phyloP scores from a whole-genome alignment of 2,329 filamentous ascomycete species.

The Coniochaeta hoffmannii region DNA sequence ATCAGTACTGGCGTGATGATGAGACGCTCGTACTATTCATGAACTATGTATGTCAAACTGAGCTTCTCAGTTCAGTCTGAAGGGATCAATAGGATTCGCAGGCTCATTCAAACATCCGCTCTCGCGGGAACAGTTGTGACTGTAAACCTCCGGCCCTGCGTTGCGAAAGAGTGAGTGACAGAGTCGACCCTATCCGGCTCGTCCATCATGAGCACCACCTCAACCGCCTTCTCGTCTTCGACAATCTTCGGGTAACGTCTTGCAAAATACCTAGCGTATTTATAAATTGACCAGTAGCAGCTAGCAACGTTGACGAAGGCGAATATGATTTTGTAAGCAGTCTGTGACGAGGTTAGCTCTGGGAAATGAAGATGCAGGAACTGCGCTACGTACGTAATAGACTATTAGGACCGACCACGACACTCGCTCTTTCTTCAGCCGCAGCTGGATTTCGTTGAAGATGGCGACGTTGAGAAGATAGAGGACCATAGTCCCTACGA shows the following conservation, averaged over 20 bases:
- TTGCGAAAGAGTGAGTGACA: neutral
- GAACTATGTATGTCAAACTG: too few relatives aligned
- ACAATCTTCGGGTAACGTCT: conserved; percentile 37
- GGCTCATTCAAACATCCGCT: too few relatives aligned
- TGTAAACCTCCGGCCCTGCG: neutral
- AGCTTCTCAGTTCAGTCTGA: too few relatives aligned
- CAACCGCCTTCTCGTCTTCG: conserved; percentile 27
- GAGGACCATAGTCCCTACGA: conserved; percentile 28
- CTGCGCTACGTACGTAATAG: conserved; percentile 24
- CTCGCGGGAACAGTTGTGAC: too few relatives aligned
- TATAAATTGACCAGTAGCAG: conserved; percentile 32
- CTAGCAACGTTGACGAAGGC: conserved; percentile 34
- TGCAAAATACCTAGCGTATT: conserved; percentile 38
- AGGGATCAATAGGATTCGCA: too few relatives aligned
- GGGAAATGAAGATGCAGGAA: too few relatives aligned
- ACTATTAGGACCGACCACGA: conserved; percentile 25
- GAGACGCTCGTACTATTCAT: too few relatives aligned
- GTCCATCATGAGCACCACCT: conserved; percentile 12
- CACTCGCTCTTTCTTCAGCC: conserved; percentile 33
- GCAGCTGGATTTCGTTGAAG: conserved; percentile 41
- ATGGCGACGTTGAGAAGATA: conserved; percentile 34
- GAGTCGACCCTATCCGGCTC: neutral
- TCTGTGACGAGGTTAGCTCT: conserved; percentile 5
- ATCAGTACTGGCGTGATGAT: too few relatives aligned
- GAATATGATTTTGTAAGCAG: conserved; percentile 34